Evolutionary conservation across 768 basidiomycete species (phyloP), one percentile per base, ranked within the genome.

Genomic region (Brasilioporus rufonigricans): DNA sequence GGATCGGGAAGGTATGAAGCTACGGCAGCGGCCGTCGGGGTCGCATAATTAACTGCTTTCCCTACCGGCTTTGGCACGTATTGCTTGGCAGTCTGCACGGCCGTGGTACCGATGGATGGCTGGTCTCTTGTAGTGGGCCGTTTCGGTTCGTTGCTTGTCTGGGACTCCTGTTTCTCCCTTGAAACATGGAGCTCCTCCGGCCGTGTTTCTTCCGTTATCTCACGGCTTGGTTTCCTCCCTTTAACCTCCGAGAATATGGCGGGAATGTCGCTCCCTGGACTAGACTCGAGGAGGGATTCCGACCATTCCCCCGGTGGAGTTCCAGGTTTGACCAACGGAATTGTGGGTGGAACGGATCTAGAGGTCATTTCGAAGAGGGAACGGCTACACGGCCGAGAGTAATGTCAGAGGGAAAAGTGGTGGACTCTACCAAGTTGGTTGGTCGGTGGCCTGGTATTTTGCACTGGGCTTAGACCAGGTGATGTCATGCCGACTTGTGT

Each of bases 401-500:
- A 27, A 44, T 16, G 13, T 26, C 5, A 26, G 26, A 38, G 31
- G 31, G 29, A 31, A 33, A 27, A 7, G 32, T 45, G 41, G 59
- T 7, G 43, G 47, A 35, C 46, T 53, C 36, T 53, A 47, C 41
- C 41, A 53, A 56, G 32, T 52, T 23, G 26, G 4, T 11, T 16
- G 9, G 39, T 32, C 23, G 18, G 40, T 14, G 44, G 36, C 21
- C 32, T 32, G 13, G 32, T n/a, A 23, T 50, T 44, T 55, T 38
- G 48, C 12, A 35, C 14, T 43, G 31, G 31, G 49, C 64, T 40
- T 4, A 35, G 65, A 49, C 61, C 43, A 51, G 52, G 38, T 66
- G 65, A 66, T 68, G 65, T 66, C 65, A 66, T 66, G 61, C 61
- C 63, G 64, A 44, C 7, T 24, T 9, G 18, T 29, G 44, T 48